Conservation (phyloP, 106 monocot species). For the Amphibolis antarctica region DNA sequence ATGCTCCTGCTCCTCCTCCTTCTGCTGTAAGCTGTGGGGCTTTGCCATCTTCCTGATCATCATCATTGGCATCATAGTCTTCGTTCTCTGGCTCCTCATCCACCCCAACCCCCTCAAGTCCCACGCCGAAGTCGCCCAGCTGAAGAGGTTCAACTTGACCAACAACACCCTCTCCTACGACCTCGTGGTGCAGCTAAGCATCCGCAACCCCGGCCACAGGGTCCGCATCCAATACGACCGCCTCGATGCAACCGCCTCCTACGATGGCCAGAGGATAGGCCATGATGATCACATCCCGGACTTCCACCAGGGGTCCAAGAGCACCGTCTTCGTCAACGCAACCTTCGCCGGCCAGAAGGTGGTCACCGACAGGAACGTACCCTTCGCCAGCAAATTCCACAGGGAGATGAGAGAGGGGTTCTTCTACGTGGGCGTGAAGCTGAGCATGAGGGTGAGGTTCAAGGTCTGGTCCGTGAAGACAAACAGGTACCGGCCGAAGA, state of each 20-base stretch:
- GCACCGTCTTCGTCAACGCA: conserved; percentile 29
- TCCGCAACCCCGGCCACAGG: conserved; percentile 65
- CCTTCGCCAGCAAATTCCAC: neutral
- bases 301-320: conserved; percentile 71
- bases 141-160: conserved; percentile 4
- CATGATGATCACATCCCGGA: conserved; percentile 11
- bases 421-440: conserved; percentile 8
- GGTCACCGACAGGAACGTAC: neutral
- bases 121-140: conserved; percentile 8
- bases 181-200: conserved; percentile 35
- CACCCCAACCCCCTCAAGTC: conserved; percentile 14
- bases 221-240: conserved; percentile 58
- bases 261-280: conserved; percentile 19
- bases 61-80: conserved; percentile 15
- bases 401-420: conserved; percentile 17
- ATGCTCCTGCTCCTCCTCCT: neutral
- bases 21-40: conserved; percentile 1
- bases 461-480: conserved; percentile 25
- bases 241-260: conserved; percentile 34
- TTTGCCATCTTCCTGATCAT: conserved; percentile 10
- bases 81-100: conserved; percentile 29
- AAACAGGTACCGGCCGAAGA: conserved; percentile 12
- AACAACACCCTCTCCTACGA: conserved; percentile 28
- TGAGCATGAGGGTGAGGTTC: conserved; percentile 16
- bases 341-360: conserved; percentile 25